A percentile compares a stretch with the other conserved stretches of the same genome.
Evolutionary conservation across 1,139 yeast species (phyloP).

Genomic region (Trichomonascaceae sp.): DNA sequence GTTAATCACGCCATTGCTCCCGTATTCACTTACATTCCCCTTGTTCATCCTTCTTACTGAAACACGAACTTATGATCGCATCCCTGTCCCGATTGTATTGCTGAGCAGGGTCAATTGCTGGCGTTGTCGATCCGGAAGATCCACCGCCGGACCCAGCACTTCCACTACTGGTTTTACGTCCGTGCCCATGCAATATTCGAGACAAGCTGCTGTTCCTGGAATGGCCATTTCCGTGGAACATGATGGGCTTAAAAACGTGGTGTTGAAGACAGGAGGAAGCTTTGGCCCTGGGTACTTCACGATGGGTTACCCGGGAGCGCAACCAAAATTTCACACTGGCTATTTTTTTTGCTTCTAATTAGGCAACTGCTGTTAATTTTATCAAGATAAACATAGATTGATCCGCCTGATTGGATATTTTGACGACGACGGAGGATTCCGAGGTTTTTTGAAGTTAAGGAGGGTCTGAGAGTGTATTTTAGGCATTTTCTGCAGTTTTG

Average conservation of each 20-base stretch:
- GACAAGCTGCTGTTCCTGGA: conserved; percentile 5
- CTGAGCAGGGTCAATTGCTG: conserved; percentile 6
- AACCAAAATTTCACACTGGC: background rate
- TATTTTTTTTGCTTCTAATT: background rate
- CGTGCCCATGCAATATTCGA: conserved; percentile 4
- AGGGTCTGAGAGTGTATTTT: background rate
- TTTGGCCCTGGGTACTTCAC: background rate
- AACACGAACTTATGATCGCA: conserved; percentile 18
- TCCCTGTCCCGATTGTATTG: conserved; percentile 17
- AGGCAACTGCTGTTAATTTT: background rate
- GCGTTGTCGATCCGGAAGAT: background rate
- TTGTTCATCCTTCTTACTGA: conserved; percentile 17
- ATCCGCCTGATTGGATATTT: background rate
- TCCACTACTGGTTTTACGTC: background rate
- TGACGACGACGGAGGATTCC: background rate
- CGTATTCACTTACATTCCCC: conserved; percentile 15
- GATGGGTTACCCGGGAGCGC: background rate
- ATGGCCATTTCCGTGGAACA: conserved; percentile 8
- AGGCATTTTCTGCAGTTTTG: no score
- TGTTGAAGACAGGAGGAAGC: background rate
- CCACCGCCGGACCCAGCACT: background rate
- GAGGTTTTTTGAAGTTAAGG: background rate
- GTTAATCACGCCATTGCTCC: no score
- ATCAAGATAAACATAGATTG: background rate
- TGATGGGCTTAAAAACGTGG: background rate